Conservation (phyloP, 257 asterid species). For the Solanum sejunctum region DNA sequence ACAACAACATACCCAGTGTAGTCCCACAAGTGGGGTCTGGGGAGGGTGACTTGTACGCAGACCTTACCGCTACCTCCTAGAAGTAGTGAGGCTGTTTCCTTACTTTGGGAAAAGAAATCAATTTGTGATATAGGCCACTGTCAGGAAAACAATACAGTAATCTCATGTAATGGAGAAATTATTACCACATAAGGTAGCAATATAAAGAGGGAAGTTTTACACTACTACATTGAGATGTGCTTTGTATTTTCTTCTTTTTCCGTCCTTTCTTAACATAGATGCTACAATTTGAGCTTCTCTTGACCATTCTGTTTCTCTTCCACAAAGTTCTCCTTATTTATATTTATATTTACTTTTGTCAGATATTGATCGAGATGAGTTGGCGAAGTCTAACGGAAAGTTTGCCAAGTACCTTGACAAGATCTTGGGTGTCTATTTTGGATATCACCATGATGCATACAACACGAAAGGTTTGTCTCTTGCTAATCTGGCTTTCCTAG, state of each 20-base stretch:
- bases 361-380: slow-evolving; percentile 69
- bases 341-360: background rate
- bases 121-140: background rate
- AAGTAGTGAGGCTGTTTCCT: too few relatives aligned
- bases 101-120: background rate
- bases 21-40: too few relatives aligned
- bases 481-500: background rate
- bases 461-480: slow-evolving; percentile 54
- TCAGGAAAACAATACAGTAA: background rate
- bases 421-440: slow-evolving; percentile 70
- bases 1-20: too few relatives aligned
- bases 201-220: background rate
- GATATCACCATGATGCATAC: slow-evolving; percentile 81
- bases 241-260: background rate
- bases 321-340: background rate
- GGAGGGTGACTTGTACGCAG: too few relatives aligned
- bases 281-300: background rate
- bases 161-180: background rate
- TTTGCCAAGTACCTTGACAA: slow-evolving; percentile 70
- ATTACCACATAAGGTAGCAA: background rate
- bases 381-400: slow-evolving; percentile 55
- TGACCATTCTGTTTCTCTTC: background rate
- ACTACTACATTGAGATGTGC: background rate
- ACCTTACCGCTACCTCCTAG: too few relatives aligned
- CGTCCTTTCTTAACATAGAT: background rate